Percentiles rank a stretch among this genome's conserved stretches.
Evolutionary conservation across 306 rosid species (phyloP).

Genomic region (Herpetospermum pedunculosum): DNA sequence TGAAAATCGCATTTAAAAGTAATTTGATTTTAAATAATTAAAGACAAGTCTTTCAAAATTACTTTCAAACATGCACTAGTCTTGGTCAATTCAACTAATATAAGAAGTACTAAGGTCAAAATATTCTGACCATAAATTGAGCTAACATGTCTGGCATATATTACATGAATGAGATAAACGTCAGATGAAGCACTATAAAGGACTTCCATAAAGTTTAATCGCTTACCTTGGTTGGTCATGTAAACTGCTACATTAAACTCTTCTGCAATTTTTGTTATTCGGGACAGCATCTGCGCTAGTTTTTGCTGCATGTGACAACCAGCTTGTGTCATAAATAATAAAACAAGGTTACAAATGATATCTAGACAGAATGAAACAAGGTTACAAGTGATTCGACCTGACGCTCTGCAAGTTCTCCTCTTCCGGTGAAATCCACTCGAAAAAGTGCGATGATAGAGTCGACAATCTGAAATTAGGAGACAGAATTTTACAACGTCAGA

Average conservation of each 20-base stretch:
- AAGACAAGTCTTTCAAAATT: too few relatives aligned
- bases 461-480: slow-evolving; percentile 46
- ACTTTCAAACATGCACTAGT: too few relatives aligned
- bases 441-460: slow-evolving; percentile 87
- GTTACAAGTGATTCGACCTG: slow-evolving; percentile 36
- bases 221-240: slow-evolving; percentile 92
- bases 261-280: slow-evolving; percentile 79
- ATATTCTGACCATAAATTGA: not conserved
- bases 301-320: slow-evolving; percentile 55
- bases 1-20: too few relatives aligned
- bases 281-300: slow-evolving; percentile 91
- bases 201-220: not conserved
- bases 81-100: not conserved
- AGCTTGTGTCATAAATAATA: slow-evolving; percentile 17
- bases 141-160: not conserved
- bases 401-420: slow-evolving; percentile 98
- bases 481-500: slow-evolving; percentile 1
- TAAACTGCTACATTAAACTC: slow-evolving; percentile 87
- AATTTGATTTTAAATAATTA: too few relatives aligned
- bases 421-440: slow-evolving; percentile 86
- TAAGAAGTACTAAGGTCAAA: not conserved
- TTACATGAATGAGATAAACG: not conserved
- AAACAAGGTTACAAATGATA: not conserved
- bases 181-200: not conserved
- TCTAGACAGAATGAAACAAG: slow-evolving; percentile 5